Base-by-base conservation (phyloP, 371 early-diverging fungal species). In the Sporodiniella umbellata region DNA sequence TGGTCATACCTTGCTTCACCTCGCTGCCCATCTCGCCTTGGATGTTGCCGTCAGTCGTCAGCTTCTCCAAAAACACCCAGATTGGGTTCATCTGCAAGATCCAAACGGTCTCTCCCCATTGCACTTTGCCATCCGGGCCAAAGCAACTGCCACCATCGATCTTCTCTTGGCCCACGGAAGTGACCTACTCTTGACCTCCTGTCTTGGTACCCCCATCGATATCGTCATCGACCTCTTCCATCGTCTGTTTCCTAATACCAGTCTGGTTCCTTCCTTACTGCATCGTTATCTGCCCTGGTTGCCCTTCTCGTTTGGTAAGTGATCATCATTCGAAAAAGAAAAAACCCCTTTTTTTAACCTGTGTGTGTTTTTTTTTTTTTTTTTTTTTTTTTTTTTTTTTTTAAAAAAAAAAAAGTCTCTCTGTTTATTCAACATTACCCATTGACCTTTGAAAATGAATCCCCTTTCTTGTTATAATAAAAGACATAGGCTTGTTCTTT, bases 1-100 rank as follows among this genome's bases (percentile, higher is more conserved):
- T 7, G 58, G 58, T 11, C 63, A 62, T 15, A 57, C 40, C 10
- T 23, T 62, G 18, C 48, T 58, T 12, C 63, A 62, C 53, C n/a
- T n/a, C n/a, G n/a, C n/a, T n/a, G n/a, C n/a, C n/a, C n/a, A n/a
- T n/a, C n/a, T n/a, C n/a, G n/a, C n/a, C n/a, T n/a, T n/a, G n/a
- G n/a, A n/a, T n/a, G n/a, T n/a, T n/a, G n/a, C n/a, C n/a, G n/a
- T n/a, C n/a, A n/a, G n/a, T n/a, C n/a, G n/a, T n/a, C n/a, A n/a
- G n/a, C n/a, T n/a, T n/a, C n/a, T n/a, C n/a, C n/a, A n/a, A n/a
- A n/a, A 46, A 18, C 17, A 42, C 5, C 46, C 53, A 2, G 21
- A 4, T 14, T 33, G 45, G 8, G 37, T 35, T 4, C 21, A 62
- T 28, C 21, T 24, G 15, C 50, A 48, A 31, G 63, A 62, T 48